Evolutionary conservation across 768 basidiomycete species (phyloP).

Genomic region (Phaffia tasmanica): DNA sequence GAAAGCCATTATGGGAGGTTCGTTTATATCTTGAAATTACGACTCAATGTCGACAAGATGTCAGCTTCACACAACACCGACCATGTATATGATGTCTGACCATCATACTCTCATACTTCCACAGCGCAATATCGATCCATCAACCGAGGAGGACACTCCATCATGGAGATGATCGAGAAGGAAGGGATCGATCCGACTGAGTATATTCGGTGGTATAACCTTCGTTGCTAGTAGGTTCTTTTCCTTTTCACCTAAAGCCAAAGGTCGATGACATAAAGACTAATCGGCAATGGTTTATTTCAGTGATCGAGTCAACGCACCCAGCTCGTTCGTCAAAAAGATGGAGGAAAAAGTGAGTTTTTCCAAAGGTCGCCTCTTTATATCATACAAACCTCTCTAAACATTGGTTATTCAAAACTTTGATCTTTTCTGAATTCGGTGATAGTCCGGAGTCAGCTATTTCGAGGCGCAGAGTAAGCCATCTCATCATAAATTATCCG

Average conservation of each 20-base stretch:
- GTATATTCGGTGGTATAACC: conserved; percentile 83
- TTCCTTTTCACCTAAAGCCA: conserved; percentile 57
- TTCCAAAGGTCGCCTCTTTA: neutral
- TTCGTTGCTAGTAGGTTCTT: conserved; percentile 57
- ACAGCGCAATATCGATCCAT: conserved; percentile 49
- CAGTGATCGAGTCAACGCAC: conserved; percentile 20
- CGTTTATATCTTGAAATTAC: no score
- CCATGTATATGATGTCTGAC: neutral
- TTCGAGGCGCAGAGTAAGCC: conserved; percentile 53
- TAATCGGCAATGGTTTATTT: neutral
- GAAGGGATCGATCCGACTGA: conserved; percentile 44
- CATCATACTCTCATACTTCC: neutral
- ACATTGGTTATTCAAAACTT: neutral
- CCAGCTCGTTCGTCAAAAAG: conserved; percentile 49
- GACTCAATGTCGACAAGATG: conserved; percentile 42
- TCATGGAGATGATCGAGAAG: conserved; percentile 43
- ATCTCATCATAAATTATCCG: conserved; percentile 51
- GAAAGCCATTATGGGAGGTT: conserved; percentile 64
- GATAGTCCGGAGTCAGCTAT: conserved; percentile 61
- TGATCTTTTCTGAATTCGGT: neutral
- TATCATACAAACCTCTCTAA: neutral
- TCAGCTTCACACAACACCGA: conserved; percentile 23
- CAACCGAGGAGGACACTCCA: conserved; percentile 75
- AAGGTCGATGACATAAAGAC: neutral
- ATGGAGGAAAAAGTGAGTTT: conserved; percentile 50